phyloP scores from a whole-genome alignment of 2,329 filamentous ascomycete genomes.

The Atkinsonella hypoxylon region DNA sequence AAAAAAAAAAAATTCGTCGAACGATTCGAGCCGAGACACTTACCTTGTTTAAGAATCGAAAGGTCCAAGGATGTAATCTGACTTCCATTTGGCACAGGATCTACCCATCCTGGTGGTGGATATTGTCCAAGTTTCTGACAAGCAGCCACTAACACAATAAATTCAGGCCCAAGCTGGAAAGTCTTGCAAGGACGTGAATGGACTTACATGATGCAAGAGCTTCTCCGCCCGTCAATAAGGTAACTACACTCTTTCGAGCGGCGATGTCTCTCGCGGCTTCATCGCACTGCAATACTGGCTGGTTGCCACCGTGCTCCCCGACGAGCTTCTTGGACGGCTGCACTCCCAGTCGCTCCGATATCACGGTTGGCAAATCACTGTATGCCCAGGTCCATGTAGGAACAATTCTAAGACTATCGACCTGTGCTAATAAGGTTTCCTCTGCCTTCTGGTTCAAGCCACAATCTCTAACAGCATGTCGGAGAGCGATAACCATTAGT shows the following conservation, averaged over 20 bases:
- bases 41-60: conserved; percentile 24
- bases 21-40: background rate
- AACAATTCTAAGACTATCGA: conserved; percentile 49
- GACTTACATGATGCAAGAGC: conserved; percentile 44
- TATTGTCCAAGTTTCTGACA: conserved; percentile 19
- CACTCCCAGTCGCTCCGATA: conserved; percentile 37
- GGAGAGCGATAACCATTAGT: conserved; percentile 46
- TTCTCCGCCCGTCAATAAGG: conserved; percentile 51
- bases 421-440: conserved; percentile 12
- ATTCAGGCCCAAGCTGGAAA: background rate
- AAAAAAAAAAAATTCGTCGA: too few relatives aligned
- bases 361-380: conserved; percentile 40
- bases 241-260: conserved; percentile 39
- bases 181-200: background rate
- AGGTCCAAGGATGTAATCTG: conserved; percentile 34
- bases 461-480: conserved; percentile 38
- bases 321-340: conserved; percentile 34
- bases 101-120: conserved; percentile 49
- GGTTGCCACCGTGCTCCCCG: conserved; percentile 50
- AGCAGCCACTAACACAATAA: conserved; percentile 13
- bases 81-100: conserved; percentile 31
- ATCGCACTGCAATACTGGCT: conserved; percentile 50
- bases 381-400: conserved; percentile 57
- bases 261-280: conserved; percentile 47
- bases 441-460: conserved; percentile 10